Evolutionary conservation across 148 eudicot species (phyloP).

Genomic region (Nepenthes gracilis): DNA sequence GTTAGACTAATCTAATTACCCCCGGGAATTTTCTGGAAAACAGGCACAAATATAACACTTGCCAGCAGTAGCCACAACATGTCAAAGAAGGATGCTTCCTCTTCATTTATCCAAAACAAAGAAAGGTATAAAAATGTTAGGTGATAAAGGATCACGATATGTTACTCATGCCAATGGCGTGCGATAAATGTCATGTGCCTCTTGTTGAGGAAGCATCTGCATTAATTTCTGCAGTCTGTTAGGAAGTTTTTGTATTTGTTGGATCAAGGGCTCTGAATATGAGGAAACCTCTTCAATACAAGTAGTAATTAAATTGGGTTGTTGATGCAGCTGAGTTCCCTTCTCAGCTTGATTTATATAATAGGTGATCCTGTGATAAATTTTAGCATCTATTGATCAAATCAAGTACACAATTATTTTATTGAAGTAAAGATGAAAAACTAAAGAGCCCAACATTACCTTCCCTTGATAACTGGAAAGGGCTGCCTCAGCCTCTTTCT

Average conservation of each 20-base stretch:
- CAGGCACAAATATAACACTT: constrained; percentile 94
- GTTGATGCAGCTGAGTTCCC: constrained; percentile 41
- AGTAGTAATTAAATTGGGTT: constrained; percentile 45
- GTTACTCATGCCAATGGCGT: neutral
- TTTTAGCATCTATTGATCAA: constrained; percentile 13
- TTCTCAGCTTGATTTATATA: constrained; percentile 37
- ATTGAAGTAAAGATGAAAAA: too few relatives aligned
- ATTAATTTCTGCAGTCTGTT: constrained; percentile 48
- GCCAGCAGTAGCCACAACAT: constrained; percentile 90
- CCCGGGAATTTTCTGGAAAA: constrained; percentile 95
- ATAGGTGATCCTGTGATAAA: constrained; percentile 44
- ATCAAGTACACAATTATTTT: neutral
- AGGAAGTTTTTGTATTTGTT: constrained; percentile 58
- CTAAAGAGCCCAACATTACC: too few relatives aligned
- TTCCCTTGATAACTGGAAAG: too few relatives aligned
- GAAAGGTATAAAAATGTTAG: constrained; percentile 5
- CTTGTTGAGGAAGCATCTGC: constrained; percentile 87
- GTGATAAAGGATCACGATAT: neutral
- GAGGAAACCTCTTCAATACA: constrained; percentile 75
- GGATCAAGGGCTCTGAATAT: constrained; percentile 64
- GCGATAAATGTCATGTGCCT: constrained; percentile 35
- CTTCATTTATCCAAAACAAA: constrained; percentile 63
- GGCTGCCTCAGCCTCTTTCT: too few relatives aligned
- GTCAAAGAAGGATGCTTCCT: constrained; percentile 96
- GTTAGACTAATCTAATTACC: constrained; percentile 29